These are phyloP conservation scores for Lagenaria siceraria DNA, from an alignment of 306 rosid species.

Conservation along the genomic window DNA sequence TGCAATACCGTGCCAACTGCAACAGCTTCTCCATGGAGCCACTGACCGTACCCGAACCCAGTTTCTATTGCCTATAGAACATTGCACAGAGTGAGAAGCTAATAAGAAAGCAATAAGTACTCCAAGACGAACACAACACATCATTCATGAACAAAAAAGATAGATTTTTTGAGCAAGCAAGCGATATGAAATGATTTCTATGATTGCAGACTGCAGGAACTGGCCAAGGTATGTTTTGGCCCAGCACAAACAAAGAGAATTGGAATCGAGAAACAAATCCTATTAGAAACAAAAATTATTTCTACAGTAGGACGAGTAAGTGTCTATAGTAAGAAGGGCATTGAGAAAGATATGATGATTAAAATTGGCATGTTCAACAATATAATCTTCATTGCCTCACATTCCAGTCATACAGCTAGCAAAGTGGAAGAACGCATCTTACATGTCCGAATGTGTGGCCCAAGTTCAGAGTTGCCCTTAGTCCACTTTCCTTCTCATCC, in stretches of 20 bases:
- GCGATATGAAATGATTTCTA: background rate
- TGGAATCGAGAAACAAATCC: background rate
- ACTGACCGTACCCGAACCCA: conserved; percentile 75
- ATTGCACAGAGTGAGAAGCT: conserved; percentile 12
- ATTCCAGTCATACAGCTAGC: background rate
- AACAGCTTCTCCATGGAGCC: conserved; percentile 99
- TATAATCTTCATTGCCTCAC: background rate
- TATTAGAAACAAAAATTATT: background rate
- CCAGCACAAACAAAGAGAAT: background rate
- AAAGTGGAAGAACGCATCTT: conserved; percentile 21
- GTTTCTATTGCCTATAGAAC: conserved; percentile 75
- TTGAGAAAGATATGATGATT: too few relatives aligned
- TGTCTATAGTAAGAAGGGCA: background rate
- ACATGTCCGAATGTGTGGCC: conserved; percentile 99
- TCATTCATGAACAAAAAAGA: background rate
- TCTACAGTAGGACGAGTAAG: background rate
- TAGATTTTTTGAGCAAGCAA: background rate
- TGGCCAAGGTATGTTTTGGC: background rate
- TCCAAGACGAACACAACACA: background rate
- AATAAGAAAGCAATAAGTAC: background rate
- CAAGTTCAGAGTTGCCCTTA: conserved; percentile 88
- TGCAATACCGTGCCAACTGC: conserved; percentile 79
- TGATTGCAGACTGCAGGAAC: background rate
- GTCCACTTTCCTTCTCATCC: conserved; percentile 93
- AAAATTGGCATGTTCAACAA: background rate